Conservation (phyloP, 2,329 filamentous ascomycete species). For the Pestalotiopsis sp. region DNA sequence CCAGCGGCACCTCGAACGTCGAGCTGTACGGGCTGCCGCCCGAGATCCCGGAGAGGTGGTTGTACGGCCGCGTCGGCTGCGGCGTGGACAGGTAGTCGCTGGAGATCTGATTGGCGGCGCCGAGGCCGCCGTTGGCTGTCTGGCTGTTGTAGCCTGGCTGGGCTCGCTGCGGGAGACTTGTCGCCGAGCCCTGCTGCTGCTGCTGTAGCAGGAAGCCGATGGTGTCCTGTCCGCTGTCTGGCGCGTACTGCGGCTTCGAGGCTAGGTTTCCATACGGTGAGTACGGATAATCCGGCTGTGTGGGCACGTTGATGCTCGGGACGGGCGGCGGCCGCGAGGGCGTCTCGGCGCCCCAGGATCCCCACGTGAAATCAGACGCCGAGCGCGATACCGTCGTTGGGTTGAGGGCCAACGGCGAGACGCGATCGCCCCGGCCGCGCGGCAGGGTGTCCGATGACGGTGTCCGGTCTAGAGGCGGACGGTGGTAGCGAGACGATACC, state of each 20-base stretch:
- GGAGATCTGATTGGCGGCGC: neutral
- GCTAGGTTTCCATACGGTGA: neutral
- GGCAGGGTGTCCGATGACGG: constrained; percentile 4
- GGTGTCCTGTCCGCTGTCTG: neutral
- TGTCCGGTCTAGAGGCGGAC: neutral
- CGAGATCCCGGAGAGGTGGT: neutral
- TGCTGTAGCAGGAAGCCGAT: constrained; percentile 2
- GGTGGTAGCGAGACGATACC: neutral
- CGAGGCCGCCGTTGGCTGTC: neutral
- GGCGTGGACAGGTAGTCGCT: neutral
- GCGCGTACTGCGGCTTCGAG: neutral
- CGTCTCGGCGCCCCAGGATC: constrained; percentile 4
- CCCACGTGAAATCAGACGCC: constrained; percentile 3
- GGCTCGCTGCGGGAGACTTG: neutral
- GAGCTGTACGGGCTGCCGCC: constrained; percentile 5
- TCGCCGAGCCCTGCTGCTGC: neutral
- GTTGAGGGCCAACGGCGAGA: constrained; percentile 12
- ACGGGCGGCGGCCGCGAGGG: neutral
- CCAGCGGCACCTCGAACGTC: constrained; percentile 4
- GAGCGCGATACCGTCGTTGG: neutral
- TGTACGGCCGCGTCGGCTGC: neutral
- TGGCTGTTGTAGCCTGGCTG: neutral
- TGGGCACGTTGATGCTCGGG: neutral
- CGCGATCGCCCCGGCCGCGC: neutral
- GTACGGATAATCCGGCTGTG: neutral